These are phyloP conservation scores for Penicillium sumatraense DNA, from an alignment of 2,329 filamentous ascomycete genomes.

Conservation along the genomic window DNA sequence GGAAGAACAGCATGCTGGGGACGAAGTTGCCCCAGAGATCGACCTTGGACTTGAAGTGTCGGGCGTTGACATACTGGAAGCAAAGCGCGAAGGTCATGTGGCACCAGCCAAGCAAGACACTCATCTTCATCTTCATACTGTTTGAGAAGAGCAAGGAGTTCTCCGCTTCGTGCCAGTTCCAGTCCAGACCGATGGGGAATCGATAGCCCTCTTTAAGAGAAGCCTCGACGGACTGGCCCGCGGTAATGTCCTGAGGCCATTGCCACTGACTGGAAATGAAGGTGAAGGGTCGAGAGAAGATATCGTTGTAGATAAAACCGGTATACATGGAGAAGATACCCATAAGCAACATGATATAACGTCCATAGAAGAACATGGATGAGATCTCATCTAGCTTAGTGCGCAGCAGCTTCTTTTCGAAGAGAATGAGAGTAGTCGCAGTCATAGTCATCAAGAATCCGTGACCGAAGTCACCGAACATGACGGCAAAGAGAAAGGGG, in stretches of 20 bases:
- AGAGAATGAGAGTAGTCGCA: slow-evolving; percentile 92
- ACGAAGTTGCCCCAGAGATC: slow-evolving; percentile 98
- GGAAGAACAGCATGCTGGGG: slow-evolving; percentile 99
- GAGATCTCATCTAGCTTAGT: slow-evolving; percentile 98
- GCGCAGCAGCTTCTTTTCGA: slow-evolving; percentile 77
- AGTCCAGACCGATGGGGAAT: slow-evolving; percentile 95
- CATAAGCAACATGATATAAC: slow-evolving; percentile 99
- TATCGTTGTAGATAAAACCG: slow-evolving; percentile 95
- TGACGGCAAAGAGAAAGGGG: slow-evolving; percentile 99
- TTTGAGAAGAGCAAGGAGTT: slow-evolving; percentile 96
- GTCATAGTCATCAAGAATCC: slow-evolving; percentile 85
- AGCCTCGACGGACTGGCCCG: slow-evolving; percentile 68
- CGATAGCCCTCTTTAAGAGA: slow-evolving; percentile 75
- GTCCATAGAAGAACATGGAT: slow-evolving; percentile 97
- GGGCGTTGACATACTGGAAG: slow-evolving; percentile 89
- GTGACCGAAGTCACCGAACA: slow-evolving; percentile 98
- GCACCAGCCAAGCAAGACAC: slow-evolving; percentile 93
- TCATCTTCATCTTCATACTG: slow-evolving; percentile 99
- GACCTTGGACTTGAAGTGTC: slow-evolving; percentile 91
- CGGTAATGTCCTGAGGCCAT: slow-evolving; percentile 72
- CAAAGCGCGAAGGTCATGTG: slow-evolving; percentile 96
- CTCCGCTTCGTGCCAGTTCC: slow-evolving; percentile 94
- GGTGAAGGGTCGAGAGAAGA: slow-evolving; percentile 91
- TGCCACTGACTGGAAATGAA: slow-evolving; percentile 90
- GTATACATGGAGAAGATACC: slow-evolving; percentile 96